A percentile compares a stretch with the other conserved stretches of the same genome.
phyloP scores from a whole-genome alignment of 306 rosid species.

The Glycine tomentella region DNA sequence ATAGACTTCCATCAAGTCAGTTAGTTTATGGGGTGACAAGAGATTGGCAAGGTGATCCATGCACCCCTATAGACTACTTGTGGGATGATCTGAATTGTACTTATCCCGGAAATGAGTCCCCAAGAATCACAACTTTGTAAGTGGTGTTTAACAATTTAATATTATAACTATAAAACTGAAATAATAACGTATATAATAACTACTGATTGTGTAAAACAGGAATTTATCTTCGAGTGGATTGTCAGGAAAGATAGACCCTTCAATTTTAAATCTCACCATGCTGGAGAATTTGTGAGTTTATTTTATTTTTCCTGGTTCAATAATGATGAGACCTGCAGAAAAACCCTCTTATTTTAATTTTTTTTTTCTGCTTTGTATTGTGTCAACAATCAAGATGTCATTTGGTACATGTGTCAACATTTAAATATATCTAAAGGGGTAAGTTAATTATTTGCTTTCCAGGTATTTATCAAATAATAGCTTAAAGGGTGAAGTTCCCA shows the following conservation, averaged over 20 bases:
- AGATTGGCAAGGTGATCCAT: slow-evolving; percentile 72
- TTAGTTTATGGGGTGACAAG: slow-evolving; percentile 50
- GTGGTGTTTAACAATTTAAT: slow-evolving; percentile 20
- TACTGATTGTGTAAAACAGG: slow-evolving; percentile 40
- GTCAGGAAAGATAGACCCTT: slow-evolving; percentile 46
- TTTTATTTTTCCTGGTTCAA: not conserved
- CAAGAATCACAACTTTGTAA: slow-evolving; percentile 56
- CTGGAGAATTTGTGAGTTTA: slow-evolving; percentile 37
- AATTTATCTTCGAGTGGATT: slow-evolving; percentile 59
- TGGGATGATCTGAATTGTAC: slow-evolving; percentile 63
- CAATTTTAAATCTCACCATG: slow-evolving; percentile 49
- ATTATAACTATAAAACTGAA: not conserved
- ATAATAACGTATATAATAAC: not conserved
- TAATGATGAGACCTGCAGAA: not conserved
- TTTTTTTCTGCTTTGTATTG: not conserved
- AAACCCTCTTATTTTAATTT: not conserved
- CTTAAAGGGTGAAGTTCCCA: slow-evolving; percentile 50
- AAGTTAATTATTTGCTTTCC: slow-evolving; percentile 7
- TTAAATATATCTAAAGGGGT: not conserved
- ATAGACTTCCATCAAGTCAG: slow-evolving; percentile 55
- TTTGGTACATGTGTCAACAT: not conserved
- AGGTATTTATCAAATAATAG: slow-evolving; percentile 65
- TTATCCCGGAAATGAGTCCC: not conserved
- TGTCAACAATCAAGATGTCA: not conserved
- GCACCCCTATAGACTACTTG: slow-evolving; percentile 48